These are phyloP conservation scores for Wilhelminamyces savonicus DNA, from an alignment of 805 yeast genomes.

Conservation along the genomic window DNA sequence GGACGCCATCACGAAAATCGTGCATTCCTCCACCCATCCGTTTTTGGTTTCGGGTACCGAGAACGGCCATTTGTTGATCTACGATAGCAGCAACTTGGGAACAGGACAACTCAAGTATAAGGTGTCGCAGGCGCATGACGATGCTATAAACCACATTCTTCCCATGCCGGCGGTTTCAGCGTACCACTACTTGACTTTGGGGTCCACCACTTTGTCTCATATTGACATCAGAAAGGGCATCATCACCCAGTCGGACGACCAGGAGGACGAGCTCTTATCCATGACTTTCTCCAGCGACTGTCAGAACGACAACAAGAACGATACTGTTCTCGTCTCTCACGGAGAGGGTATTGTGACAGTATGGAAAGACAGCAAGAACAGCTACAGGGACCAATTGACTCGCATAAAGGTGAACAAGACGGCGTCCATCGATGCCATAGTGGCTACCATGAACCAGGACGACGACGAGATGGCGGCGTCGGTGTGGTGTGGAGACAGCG, in stretches of 20 bases:
- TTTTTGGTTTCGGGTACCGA: constrained; percentile 62
- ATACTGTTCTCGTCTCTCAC: constrained; percentile 73
- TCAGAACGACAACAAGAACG: constrained; percentile 42
- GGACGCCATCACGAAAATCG: constrained; percentile 37
- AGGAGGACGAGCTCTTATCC: constrained; percentile 85
- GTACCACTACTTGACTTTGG: constrained; percentile 73
- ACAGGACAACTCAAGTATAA: constrained; percentile 34
- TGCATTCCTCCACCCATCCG: constrained; percentile 40
- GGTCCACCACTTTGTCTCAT: constrained; percentile 74
- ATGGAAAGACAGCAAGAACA: constrained; percentile 73
- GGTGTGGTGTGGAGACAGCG: constrained; percentile 75
- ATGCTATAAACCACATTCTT: constrained; percentile 68
- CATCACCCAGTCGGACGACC: constrained; percentile 70
- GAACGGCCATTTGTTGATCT: constrained; percentile 57
- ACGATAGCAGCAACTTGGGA: constrained; percentile 52
- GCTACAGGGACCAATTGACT: constrained; percentile 69
- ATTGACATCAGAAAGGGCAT: constrained; percentile 74
- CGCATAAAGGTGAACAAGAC: constrained; percentile 64
- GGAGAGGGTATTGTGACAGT: constrained; percentile 84
- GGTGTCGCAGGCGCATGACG: constrained; percentile 60
- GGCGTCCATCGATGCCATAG: constrained; percentile 68
- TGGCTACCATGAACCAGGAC: constrained; percentile 50
- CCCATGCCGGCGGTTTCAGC: constrained; percentile 66
- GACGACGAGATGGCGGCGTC: constrained; percentile 40
- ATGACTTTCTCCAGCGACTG: constrained; percentile 60